A percentile compares a stretch with the other conserved stretches of the same genome.
Evolutionary conservation across 768 basidiomycete species (phyloP).

Genomic region (Macrolepiota dolichaula): DNA sequence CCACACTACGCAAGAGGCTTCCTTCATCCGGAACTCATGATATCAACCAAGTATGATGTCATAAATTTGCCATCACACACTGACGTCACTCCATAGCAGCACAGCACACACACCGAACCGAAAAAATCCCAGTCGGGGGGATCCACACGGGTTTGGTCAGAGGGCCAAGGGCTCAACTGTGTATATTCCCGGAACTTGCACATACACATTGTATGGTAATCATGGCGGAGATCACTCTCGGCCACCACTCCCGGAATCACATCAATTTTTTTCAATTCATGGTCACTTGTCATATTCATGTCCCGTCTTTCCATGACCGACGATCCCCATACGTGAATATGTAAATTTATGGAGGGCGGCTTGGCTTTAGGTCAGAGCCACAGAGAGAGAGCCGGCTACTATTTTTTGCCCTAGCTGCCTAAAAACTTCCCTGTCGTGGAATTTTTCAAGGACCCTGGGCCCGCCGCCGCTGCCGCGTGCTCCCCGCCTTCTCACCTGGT

Average conservation of each 20-base stretch:
- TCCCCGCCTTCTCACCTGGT: not conserved
- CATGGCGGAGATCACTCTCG: not conserved
- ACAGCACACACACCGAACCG: not conserved
- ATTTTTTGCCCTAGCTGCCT: not conserved
- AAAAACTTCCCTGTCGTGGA: not conserved
- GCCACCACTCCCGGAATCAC: not conserved
- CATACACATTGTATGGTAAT: not conserved
- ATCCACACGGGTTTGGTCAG: not conserved
- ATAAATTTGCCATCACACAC: not conserved
- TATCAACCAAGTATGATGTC: slow-evolving; percentile 5
- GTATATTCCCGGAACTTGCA: not conserved
- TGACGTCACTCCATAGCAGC: slow-evolving; percentile 9
- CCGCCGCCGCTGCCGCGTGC: not conserved
- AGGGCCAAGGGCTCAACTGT: not conserved
- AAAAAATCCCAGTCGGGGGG: not conserved
- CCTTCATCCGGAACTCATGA: not conserved
- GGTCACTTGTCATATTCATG: not conserved
- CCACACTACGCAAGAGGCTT: not conserved
- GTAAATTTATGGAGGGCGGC: no score
- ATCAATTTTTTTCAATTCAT: not conserved
- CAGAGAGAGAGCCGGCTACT: no score
- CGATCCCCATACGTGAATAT: not conserved
- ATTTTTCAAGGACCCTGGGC: no score
- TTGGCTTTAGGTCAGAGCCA: no score
- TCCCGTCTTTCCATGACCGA: not conserved